phyloP scores from a whole-genome alignment of 148 eudicot species.

The Gaultheria prostrata region DNA sequence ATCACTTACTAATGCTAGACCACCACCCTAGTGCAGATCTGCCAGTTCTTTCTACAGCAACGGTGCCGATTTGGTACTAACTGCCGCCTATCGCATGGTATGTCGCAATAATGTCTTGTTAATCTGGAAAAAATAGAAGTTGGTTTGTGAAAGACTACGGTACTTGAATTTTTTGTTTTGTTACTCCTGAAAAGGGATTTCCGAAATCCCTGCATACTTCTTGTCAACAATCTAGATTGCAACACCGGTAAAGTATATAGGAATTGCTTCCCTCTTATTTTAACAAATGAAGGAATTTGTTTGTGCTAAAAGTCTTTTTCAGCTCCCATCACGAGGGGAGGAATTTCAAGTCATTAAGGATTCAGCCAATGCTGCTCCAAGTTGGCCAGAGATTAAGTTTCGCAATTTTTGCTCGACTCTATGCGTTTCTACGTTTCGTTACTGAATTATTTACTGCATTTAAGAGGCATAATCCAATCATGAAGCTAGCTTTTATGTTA shows the following conservation, averaged over 20 bases:
- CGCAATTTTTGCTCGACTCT: not conserved
- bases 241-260: not conserved
- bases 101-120: slow-evolving; percentile 33
- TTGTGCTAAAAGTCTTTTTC: not conserved
- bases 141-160: not conserved
- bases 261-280: slow-evolving; percentile 4
- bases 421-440: not conserved
- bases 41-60: slow-evolving; percentile 98
- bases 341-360: not conserved
- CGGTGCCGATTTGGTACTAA: slow-evolving; percentile 96
- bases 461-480: not conserved
- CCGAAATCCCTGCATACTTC: not conserved
- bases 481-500: not conserved
- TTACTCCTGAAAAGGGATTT: not conserved
- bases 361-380: slow-evolving; percentile 3
- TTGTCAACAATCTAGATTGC: not conserved
- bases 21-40: slow-evolving; percentile 92
- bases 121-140: not conserved
- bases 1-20: slow-evolving; percentile 63
- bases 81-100: slow-evolving; percentile 99
- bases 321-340: slow-evolving; percentile 2
- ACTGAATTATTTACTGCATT: not conserved
- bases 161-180: not conserved
- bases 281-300: not conserved
- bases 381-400: not conserved